These are phyloP conservation scores for Didymellaceae sp. DNA, from an alignment of 2,329 filamentous ascomycete species.

Conservation along the genomic window DNA sequence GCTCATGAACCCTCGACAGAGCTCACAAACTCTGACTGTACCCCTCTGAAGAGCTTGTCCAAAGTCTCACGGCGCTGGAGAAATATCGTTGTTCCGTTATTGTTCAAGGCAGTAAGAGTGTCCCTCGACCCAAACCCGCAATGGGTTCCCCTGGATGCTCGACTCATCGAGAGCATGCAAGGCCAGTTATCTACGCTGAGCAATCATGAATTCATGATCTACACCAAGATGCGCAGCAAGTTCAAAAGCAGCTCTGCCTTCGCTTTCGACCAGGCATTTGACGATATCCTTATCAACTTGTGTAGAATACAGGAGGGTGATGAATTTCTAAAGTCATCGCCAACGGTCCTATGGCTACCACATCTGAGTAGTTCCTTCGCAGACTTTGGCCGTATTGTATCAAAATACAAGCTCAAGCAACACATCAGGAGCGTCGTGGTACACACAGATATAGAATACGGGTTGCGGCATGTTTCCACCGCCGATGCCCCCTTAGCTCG, in stretches of 20 bases:
- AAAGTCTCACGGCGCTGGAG: constrained; percentile 42
- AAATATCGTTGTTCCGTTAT: constrained; percentile 38
- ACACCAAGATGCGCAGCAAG: constrained; percentile 41
- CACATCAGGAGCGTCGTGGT: constrained; percentile 59
- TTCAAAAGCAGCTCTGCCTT: constrained; percentile 40
- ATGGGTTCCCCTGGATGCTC: constrained; percentile 45
- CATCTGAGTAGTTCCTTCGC: constrained; percentile 36
- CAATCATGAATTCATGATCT: constrained; percentile 43
- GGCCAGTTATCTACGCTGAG: constrained; percentile 38
- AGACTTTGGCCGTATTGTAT: constrained; percentile 28
- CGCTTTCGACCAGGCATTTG: constrained; percentile 40
- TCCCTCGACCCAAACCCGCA: constrained; percentile 36
- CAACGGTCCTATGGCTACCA: constrained; percentile 39
- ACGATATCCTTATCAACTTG: constrained; percentile 43
- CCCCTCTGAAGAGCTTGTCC: constrained; percentile 42
- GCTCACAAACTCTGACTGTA: constrained; percentile 31
- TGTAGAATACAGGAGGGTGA: constrained; percentile 42
- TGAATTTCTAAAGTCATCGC: constrained; percentile 33
- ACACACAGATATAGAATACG: constrained; percentile 51
- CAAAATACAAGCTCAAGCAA: constrained; percentile 31
- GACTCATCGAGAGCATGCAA: constrained; percentile 44
- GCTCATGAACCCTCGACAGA: constrained; percentile 38
- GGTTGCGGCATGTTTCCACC: constrained; percentile 32
- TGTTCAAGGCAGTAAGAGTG: constrained; percentile 42
- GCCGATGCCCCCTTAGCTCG: constrained; percentile 54